phyloP scores from a whole-genome alignment of 1,284 basidiomycete genomes.

The Irpex rosettiformis region DNA sequence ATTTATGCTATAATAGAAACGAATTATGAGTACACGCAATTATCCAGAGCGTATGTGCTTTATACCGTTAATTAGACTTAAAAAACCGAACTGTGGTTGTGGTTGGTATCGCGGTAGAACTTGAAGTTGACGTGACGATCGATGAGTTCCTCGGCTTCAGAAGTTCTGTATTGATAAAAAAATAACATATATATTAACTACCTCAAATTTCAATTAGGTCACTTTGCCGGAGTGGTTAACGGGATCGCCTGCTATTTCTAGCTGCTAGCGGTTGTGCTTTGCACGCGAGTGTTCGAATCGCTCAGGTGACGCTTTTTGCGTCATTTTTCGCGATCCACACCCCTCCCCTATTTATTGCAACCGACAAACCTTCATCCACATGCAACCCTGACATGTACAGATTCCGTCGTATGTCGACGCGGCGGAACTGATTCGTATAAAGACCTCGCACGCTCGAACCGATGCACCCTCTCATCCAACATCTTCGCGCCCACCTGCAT shows the following conservation, averaged over 20 bases:
- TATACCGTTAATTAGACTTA: too few species aligned
- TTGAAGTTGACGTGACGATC: too few species aligned
- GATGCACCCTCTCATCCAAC: neutral
- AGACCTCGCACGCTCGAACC: neutral
- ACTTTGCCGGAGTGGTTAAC: slow-evolving; percentile 89
- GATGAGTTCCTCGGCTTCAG: too few species aligned
- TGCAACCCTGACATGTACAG: neutral
- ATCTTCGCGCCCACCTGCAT: neutral
- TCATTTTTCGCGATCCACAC: neutral
- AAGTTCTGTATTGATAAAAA: too few species aligned
- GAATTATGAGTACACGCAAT: too few species aligned
- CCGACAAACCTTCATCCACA: neutral
- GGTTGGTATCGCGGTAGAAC: too few species aligned
- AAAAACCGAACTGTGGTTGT: too few species aligned
- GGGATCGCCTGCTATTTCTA: slow-evolving; percentile 76
- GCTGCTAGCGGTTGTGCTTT: slow-evolving; percentile 69
- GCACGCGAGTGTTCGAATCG: slow-evolving; percentile 83
- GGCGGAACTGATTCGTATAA: neutral
- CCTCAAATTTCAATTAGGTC: slow-evolving; percentile 35
- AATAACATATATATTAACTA: too few species aligned
- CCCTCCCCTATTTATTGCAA: too few species aligned
- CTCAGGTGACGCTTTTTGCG: slow-evolving; percentile 69
- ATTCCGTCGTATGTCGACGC: neutral
- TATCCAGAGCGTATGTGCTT: too few species aligned
- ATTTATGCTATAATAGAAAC: too few species aligned